These are phyloP conservation scores for Amylocarpus encephaloides DNA, from an alignment of 2,329 filamentous ascomycete genomes.

Conservation along the genomic window DNA sequence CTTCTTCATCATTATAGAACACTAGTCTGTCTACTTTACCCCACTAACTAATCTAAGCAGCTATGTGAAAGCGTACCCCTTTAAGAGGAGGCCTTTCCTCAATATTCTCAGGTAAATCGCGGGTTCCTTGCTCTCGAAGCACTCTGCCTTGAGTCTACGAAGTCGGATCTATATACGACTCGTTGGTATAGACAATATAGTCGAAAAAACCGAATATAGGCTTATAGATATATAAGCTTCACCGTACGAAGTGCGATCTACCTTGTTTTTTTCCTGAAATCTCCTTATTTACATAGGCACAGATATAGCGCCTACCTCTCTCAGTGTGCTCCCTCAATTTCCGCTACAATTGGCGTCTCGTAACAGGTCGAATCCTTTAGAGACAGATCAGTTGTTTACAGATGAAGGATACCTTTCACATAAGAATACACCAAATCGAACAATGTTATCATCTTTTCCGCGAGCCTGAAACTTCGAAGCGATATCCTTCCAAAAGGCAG, in stretches of 20 bases:
- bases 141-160: neutral
- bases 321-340: too few relatives aligned
- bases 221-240: neutral
- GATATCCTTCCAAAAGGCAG: too few relatives aligned
- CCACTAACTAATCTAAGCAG: neutral
- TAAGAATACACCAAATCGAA: too few relatives aligned
- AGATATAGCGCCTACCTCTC: neutral
- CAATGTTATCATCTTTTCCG: too few relatives aligned
- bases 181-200: neutral
- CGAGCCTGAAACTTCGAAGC: too few relatives aligned
- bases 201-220: neutral
- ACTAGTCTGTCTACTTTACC: neutral
- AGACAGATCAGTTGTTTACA: too few relatives aligned
- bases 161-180: neutral
- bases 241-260: neutral
- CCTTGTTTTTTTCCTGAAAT: neutral
- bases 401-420: too few relatives aligned
- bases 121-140: too few relatives aligned
- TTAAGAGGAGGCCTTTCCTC: too few relatives aligned
- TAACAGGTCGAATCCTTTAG: too few relatives aligned
- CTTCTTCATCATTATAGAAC: neutral
- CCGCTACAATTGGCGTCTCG: too few relatives aligned
- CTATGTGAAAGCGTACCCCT: neutral
- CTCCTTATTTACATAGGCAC: neutral
- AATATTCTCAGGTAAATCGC: too few relatives aligned